These are phyloP conservation scores for Penicillium arizonense DNA, from an alignment of 495 filamentous ascomycete species.

Conservation along the genomic window DNA sequence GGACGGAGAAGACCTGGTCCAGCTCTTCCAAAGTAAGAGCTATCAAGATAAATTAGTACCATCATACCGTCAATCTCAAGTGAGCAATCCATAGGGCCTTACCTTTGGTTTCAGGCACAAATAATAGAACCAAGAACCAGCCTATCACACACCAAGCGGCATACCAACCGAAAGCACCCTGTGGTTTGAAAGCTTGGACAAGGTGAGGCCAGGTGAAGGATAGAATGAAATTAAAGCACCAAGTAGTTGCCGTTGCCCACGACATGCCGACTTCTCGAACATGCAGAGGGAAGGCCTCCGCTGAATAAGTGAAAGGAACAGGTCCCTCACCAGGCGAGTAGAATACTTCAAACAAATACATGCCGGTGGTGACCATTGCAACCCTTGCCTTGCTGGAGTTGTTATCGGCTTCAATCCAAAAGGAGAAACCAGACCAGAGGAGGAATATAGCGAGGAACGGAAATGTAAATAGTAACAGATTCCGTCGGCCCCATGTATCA, in stretches of 20 bases:
- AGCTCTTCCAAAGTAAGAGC: constrained; percentile 51
- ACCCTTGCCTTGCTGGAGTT: constrained; percentile 32
- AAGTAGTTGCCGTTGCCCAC: constrained; percentile 53
- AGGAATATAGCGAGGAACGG: constrained; percentile 60
- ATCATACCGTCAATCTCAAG: neutral
- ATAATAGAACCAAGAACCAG: constrained; percentile 53
- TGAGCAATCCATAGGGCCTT: constrained; percentile 16
- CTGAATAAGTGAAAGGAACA: constrained; percentile 57
- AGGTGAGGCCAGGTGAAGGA: constrained; percentile 58
- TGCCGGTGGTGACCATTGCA: constrained; percentile 48
- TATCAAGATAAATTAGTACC: constrained; percentile 10
- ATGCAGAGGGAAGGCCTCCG: constrained; percentile 57
- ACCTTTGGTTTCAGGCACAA: constrained; percentile 58
- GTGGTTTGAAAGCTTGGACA: constrained; percentile 45
- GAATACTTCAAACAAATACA: constrained; percentile 51
- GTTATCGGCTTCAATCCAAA: constrained; percentile 44
- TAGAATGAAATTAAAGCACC: constrained; percentile 54
- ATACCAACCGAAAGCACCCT: constrained; percentile 63
- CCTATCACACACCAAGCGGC: constrained; percentile 58
- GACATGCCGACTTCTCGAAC: constrained; percentile 71
- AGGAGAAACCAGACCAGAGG: constrained; percentile 57
- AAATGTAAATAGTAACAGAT: constrained; percentile 63
- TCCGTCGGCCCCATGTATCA: constrained; percentile 62
- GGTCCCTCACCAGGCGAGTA: constrained; percentile 59
- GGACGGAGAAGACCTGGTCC: constrained; percentile 52